Base-by-base conservation (phyloP, 768 basidiomycete species). In the Collybia mongolica region DNA sequence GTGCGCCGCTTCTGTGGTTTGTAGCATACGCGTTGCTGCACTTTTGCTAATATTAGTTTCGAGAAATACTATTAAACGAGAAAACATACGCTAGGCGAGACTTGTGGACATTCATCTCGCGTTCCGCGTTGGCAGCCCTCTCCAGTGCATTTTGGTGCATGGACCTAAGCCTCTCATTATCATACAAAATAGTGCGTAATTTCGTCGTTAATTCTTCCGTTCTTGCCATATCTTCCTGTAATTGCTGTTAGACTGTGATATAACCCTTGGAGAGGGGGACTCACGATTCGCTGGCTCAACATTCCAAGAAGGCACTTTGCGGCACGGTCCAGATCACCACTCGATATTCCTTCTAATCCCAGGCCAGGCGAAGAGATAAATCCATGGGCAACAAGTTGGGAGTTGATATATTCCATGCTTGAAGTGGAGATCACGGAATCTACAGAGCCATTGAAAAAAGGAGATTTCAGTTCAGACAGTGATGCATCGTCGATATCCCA, bases 351-450 rank as follows among this genome's bases (percentile, higher is more conserved):
- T 0, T 88, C 87, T 32, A 93, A 70, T 11, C 73, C 81, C 17
- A 93, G 66, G 0, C 91, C 90, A 0, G 84, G 82, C 1, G 75
- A 60, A 8, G 79, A 60, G 1, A 78, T 68, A 56, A 88, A 93
- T 6, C 92, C 92, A 69, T 93, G 91, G 2, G 91, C 85, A 42
- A 90, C 67, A 5, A 94, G 79, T 57, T 94, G 92, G 17, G 85
- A 72, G 61, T 92, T 93, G 61, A 93, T 76, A 61, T 88, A 92
- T 50, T 90, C 84, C 20, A 90, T 64, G 51, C 79, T 86, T 3
- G 86, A 86, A 6, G 81, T 72, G 19, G 79, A 80, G 23, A 73
- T 65, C 39, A 74, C 69, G 0, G 76, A 77, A 1, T 75, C 75
- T 3, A 75, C 66, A 5, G 80, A 77, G 18, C 72, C 65, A 19